phyloP scores from a whole-genome alignment of 352 stramenopile species.

The Phytophthora syringae region DNA sequence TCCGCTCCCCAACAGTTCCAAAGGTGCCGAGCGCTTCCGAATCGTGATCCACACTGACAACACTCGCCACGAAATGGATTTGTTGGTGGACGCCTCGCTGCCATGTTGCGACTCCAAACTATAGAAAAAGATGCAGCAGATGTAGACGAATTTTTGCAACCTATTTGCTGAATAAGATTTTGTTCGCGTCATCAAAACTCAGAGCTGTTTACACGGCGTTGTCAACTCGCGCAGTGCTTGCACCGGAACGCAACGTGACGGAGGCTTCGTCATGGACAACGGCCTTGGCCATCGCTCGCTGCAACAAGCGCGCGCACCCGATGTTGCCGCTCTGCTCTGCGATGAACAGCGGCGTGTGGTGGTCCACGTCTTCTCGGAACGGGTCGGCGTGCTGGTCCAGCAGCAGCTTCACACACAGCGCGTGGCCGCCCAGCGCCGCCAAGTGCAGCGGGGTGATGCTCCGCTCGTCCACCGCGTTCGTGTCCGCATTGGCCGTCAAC shows the following conservation, averaged over 20 bases:
- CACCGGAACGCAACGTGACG: constrained; percentile 69
- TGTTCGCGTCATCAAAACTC: constrained; percentile 11
- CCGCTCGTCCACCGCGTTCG: constrained; percentile 77
- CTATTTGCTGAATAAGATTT: constrained; percentile 31
- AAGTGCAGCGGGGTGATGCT: constrained; percentile 81
- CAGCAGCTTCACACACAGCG: constrained; percentile 82
- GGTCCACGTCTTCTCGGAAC: constrained; percentile 83
- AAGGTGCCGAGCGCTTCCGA: constrained; percentile 94
- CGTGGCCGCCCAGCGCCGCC: constrained; percentile 71
- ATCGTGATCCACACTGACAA: constrained; percentile 98
- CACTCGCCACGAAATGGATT: constrained; percentile 83
- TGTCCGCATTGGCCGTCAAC: constrained; percentile 61
- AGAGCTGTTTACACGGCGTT: constrained; percentile 68
- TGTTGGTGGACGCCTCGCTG: constrained; percentile 59
- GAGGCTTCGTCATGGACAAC: constrained; percentile 56
- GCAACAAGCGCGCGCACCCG: constrained; percentile 71
- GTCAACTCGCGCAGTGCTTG: constrained; percentile 55
- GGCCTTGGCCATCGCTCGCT: constrained; percentile 82
- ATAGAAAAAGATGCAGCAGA: constrained; percentile 25
- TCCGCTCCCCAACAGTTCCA: constrained; percentile 96
- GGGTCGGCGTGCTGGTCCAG: constrained; percentile 81
- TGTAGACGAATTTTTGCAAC: constrained; percentile 16
- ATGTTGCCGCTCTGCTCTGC: constrained; percentile 82
- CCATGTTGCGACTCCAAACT: constrained; percentile 58
- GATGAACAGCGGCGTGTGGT: constrained; percentile 67